phyloP scores from a whole-genome alignment of 2,329 filamentous ascomycete genomes.

The Talaromyces funiculosus region DNA sequence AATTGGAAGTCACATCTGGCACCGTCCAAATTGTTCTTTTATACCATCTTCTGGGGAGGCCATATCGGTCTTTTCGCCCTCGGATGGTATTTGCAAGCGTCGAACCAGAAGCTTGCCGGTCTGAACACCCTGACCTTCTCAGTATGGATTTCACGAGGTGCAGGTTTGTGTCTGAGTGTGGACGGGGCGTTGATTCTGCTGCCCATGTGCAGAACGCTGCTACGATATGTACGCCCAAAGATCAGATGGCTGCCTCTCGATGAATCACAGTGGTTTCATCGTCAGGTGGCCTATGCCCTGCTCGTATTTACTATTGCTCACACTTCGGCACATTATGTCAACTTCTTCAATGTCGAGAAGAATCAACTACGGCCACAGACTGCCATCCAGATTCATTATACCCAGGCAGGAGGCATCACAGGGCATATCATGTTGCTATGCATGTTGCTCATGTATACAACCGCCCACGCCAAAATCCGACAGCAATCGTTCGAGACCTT shows the following conservation, averaged over 20 bases:
- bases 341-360: slow-evolving; percentile 94
- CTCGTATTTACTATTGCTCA: slow-evolving; percentile 77
- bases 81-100: slow-evolving; percentile 78
- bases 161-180: slow-evolving; percentile 75
- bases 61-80: slow-evolving; percentile 74
- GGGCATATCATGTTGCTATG: slow-evolving; percentile 98
- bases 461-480: slow-evolving; percentile 83
- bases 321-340: slow-evolving; percentile 81
- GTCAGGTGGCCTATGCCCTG: slow-evolving; percentile 86
- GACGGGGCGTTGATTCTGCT: slow-evolving; percentile 84
- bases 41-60: slow-evolving; percentile 72
- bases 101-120: slow-evolving; percentile 61
- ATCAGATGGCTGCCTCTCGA: slow-evolving; percentile 86
- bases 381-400: slow-evolving; percentile 87
- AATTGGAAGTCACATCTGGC: slow-evolving; percentile 55
- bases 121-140: slow-evolving; percentile 81
- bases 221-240: slow-evolving; percentile 80
- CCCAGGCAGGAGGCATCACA: slow-evolving; percentile 81
- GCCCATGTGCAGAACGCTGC: slow-evolving; percentile 87
- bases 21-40: slow-evolving; percentile 67
- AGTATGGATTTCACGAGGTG: slow-evolving; percentile 94
- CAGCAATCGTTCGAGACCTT: slow-evolving; percentile 98
- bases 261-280: slow-evolving; percentile 94
- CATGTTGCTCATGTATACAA: slow-evolving; percentile 98
- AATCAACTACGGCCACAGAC: slow-evolving; percentile 72